Base-by-base conservation (phyloP, 129 eudicot species). In the Centella asiatica region DNA sequence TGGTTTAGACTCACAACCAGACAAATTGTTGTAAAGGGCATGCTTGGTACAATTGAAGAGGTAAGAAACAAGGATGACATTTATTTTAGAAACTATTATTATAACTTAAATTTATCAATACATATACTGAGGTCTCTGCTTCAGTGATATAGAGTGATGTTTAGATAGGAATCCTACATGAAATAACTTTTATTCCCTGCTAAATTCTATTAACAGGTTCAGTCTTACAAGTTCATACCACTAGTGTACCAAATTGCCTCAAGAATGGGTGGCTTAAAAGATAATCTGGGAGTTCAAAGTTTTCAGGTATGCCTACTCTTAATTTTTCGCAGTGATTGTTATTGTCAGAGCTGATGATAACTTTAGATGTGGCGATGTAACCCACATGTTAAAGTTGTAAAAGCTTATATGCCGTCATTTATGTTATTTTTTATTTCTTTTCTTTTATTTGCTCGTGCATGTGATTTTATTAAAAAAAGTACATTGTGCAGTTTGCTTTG, bases 171-270 rank as follows among this genome's bases (percentile, higher is more conserved):
- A 19, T 19, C 20, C 6, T 58, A 20, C 4, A 15, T 10, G 6
- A 57, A 31, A 23, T 20, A 34, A 20, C 24, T 34, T 58, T 58
- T 12, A 57, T 22, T 8, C 27, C 62, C 27, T 31, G 9, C 61
- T 56, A 56, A 56, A 56, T 31, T 7, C 27, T n/a, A 20, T 13
- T 20, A 34, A 23, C 87, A 90, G 97, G 97, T 86, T 59, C 95
- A 84, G 67, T 87, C 98, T 70, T 80, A 82, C 86, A 92, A 92
- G 79, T 92, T 92, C 70, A 77, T 92, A 69, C 94, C 86, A 36
- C 80, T 92, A 54, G 98, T 92, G 31, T 92, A 92, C 78, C 98
- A 92, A 76, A 92, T 92, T 77, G 98, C 98, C 60, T 92, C 98
- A 46, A 76, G 98, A 52, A 69, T 92, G 80, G 94, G 97, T 63